Evolutionary conservation across 495 filamentous ascomycete species (phyloP).

Genomic region (Hypoxylon intermedium): DNA sequence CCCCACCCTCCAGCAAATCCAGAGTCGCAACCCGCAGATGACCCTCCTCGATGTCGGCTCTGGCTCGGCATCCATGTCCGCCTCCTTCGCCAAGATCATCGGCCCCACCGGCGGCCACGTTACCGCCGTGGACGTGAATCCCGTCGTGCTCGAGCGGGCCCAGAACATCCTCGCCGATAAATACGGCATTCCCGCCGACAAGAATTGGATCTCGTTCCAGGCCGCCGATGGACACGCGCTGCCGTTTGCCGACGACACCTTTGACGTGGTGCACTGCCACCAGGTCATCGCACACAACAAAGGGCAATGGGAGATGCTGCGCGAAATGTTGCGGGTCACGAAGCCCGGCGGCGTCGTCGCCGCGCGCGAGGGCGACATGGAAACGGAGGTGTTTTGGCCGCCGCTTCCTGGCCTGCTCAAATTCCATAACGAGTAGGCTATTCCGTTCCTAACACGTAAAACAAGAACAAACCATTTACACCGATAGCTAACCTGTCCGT

Average conservation of each 20-base stretch:
- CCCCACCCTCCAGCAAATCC: background rate
- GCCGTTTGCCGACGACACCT: constrained; percentile 49
- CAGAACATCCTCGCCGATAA: constrained; percentile 28
- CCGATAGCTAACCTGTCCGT: background rate
- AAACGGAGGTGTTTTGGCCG: constrained; percentile 48
- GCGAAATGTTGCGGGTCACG: constrained; percentile 54
- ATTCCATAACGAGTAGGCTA: constrained; percentile 39
- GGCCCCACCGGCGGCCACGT: constrained; percentile 46
- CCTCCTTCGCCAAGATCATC: constrained; percentile 37
- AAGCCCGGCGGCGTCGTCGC: constrained; percentile 53
- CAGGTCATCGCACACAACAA: constrained; percentile 49
- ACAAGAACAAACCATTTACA: background rate
- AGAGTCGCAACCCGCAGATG: background rate
- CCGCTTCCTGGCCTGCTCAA: constrained; percentile 42
- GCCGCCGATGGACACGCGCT: constrained; percentile 46
- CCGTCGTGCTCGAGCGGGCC: constrained; percentile 47
- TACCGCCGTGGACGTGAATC: constrained; percentile 51
- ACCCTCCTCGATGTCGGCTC: background rate
- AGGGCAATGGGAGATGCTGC: constrained; percentile 45
- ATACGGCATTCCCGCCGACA: constrained; percentile 31
- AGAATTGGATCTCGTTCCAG: constrained; percentile 50
- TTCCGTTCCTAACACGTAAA: background rate
- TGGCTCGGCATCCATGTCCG: background rate
- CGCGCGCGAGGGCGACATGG: constrained; percentile 50
- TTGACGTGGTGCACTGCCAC: constrained; percentile 52